Evolutionary conservation across 805 yeast species (phyloP), one percentile per base, ranked within the genome.

Genomic region (Ogataea allantospora): DNA sequence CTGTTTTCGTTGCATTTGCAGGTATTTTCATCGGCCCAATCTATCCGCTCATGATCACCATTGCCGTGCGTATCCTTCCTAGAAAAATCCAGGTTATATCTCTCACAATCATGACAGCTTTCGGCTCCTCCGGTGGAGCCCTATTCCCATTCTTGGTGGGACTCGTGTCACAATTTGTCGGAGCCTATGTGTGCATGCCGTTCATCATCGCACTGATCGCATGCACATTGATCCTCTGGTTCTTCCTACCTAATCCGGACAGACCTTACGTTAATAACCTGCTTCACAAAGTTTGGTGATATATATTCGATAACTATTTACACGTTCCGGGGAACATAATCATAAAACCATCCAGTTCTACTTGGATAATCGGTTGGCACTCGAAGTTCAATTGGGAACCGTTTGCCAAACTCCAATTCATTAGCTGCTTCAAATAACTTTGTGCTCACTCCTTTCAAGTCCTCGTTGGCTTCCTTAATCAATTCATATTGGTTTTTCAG

Each of bases 351-450:
- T 13, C 84, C 70, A 43, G 74, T 72, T 53, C 76, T 78, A 13
- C 97, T 84, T 10, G 99, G 99, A 44, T 70, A 86, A 39, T 88
- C 91, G 1, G 95, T 83, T 14, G 99, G 99, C 7, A 86, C 78
- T 55, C 93, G 78, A 60, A 87, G 59, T 55, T 91, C 96, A 51
- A 85, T 65, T 5, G 95, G 91, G 60, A 86, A 88, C 53, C 88
- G 68, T 49, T 75, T 74, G 42, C 70, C 69, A 29, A 61, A 60
- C 48, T 83, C 82, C 33, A 67, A 64, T 20, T 60, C 60, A 51
- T 77, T 80, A 8, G 96, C 95, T 21, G 67, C 68, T 36, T 69
- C 73, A 51, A 69, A 88, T 35, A 91, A 66, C 31, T 64, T 70
- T 0, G 80, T 77, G 43, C 68, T 70, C 7, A 73, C 55, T 4